Base-by-base conservation (phyloP, 352 stramenopile species). In the Globisporangium lucens region DNA sequence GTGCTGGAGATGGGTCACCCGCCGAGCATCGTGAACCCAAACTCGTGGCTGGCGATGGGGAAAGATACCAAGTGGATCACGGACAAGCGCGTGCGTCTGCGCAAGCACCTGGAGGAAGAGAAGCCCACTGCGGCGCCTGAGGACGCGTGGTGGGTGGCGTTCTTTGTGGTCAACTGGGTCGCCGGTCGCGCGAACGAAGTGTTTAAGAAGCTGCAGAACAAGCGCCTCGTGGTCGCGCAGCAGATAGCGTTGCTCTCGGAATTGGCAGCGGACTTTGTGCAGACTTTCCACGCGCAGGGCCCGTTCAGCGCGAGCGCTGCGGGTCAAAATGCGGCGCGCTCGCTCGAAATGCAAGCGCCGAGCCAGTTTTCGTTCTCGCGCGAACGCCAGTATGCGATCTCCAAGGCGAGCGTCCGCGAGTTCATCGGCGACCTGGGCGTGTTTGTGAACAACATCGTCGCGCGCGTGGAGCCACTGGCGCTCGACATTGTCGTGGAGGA, bases 101-200 rank as follows among this genome's bases (percentile, higher is more conserved):
- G 66, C 36, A 75, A 85, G 38, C 65, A 80, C 43, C 58, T 91
- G 20, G 72, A 81, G 10, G 60, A 78, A 24, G 67, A 66, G 24
- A 67, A 75, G 2, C 63, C 56, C 13, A 35, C 65, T 36, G 52
- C 56, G 0, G 68, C 64, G 24, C 75, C 76, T 0, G 76, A 77
- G 62, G 74, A 73, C 41, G 70, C 73, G 4, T 91, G 83, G 83
- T 91, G 83, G 81, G 49, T 91, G 27, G 81, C 77, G 60, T 78
- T 91, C 46, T 71, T 74, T 1, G 74, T 78, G 13, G 79, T 87
- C 3, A 55, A 86, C 67, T 89, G 77, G 74, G 69, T 91, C 24
- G 77, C 81, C 0, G 60, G 65, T 15, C 74, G 75, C 15, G 67
- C 69, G 9, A 78, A 82, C 51, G 73, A 82, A 22, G 68, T 70